Conservation (phyloP, 1,284 basidiomycete species). For the Pholiota adiposa region DNA sequence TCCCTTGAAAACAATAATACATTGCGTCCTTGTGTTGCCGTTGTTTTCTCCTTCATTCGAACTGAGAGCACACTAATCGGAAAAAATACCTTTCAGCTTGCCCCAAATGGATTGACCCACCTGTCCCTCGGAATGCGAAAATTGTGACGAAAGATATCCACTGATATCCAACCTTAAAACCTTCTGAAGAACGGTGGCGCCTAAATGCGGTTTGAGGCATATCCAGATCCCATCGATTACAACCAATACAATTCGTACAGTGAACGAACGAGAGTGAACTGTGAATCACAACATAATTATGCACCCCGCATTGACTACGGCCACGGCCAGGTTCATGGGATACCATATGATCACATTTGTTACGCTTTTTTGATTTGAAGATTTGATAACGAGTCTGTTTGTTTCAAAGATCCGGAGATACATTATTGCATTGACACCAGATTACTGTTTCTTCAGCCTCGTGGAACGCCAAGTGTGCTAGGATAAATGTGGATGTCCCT, state of each 20-base stretch:
- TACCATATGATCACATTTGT: constrained; percentile 1
- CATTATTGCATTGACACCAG: neutral
- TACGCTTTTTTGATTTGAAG: constrained; percentile 2
- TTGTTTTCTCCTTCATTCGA: no score
- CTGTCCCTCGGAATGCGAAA: neutral
- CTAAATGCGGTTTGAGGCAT: neutral
- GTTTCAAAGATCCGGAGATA: constrained; percentile 1
- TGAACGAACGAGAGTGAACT: neutral
- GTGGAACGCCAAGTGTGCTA: constrained; percentile 1
- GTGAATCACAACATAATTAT: neutral
- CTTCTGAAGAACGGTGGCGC: neutral
- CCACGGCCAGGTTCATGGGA: neutral
- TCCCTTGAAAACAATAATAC: neutral
- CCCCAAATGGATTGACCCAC: neutral
- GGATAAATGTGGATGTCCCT: constrained; percentile 1
- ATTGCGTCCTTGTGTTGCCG: neutral
- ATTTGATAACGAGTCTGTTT: neutral
- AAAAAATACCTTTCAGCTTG: neutral
- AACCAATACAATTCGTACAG: neutral
- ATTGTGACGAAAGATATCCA: neutral
- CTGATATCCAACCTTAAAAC: neutral
- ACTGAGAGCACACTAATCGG: neutral
- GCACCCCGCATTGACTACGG: neutral
- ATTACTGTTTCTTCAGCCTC: constrained; percentile 5
- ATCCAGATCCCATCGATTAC: neutral